Evolutionary conservation across 2,329 filamentous ascomycete species (phyloP).

Genomic region (Cercospora janseana): DNA sequence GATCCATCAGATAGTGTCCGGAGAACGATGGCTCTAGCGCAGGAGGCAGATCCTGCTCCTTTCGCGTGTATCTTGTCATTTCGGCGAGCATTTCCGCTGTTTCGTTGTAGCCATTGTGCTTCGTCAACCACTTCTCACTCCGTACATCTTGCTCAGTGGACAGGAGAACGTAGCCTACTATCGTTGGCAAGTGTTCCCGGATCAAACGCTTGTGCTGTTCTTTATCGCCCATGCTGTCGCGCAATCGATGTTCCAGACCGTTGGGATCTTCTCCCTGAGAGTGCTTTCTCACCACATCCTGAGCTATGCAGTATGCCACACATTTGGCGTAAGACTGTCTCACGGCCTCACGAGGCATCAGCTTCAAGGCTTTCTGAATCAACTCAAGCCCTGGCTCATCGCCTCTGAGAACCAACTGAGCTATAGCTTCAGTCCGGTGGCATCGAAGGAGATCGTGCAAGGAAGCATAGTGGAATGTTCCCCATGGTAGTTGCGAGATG

Average conservation of each 20-base stretch:
- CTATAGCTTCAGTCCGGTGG: slow-evolving; percentile 73
- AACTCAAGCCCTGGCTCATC: slow-evolving; percentile 62
- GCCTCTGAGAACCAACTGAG: slow-evolving; percentile 77
- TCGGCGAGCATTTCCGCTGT: slow-evolving; percentile 64
- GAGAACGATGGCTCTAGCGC: slow-evolving; percentile 87
- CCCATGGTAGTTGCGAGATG: slow-evolving; percentile 73
- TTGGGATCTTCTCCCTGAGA: slow-evolving; percentile 38
- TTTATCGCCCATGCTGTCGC: slow-evolving; percentile 66
- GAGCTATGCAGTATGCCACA: slow-evolving; percentile 79
- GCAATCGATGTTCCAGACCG: slow-evolving; percentile 53
- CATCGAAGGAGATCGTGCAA: slow-evolving; percentile 68
- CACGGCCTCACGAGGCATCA: slow-evolving; percentile 57
- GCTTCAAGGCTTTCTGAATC: slow-evolving; percentile 59
- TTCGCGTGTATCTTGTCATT: slow-evolving; percentile 69
- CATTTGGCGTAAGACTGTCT: slow-evolving; percentile 70
- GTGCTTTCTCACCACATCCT: slow-evolving; percentile 56
- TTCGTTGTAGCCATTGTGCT: slow-evolving; percentile 50
- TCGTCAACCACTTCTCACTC: slow-evolving; percentile 55
- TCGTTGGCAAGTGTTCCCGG: slow-evolving; percentile 69
- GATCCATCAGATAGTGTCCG: slow-evolving; percentile 70
- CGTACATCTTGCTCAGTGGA: slow-evolving; percentile 72
- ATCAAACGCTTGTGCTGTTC: slow-evolving; percentile 60
- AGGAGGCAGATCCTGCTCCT: slow-evolving; percentile 63
- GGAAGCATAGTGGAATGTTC: slow-evolving; percentile 75
- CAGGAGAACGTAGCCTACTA: slow-evolving; percentile 73